Conservation (phyloP, 2,329 filamentous ascomycete genomes). For the Phialemoniopsis sp. region DNA sequence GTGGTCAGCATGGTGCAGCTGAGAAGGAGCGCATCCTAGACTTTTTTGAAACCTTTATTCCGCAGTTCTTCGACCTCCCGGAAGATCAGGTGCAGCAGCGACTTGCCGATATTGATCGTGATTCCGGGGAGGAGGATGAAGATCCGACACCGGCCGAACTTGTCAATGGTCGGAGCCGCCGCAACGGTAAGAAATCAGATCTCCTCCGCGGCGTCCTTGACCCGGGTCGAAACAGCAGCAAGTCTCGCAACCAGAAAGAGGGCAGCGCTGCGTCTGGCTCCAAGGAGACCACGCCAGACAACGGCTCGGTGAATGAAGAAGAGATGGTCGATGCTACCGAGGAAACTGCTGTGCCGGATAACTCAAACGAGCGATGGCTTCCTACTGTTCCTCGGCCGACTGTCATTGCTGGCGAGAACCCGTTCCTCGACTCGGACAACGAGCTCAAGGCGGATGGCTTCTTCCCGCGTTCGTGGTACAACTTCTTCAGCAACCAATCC, state of each 20-base stretch:
- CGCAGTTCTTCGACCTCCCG: conserved; percentile 71
- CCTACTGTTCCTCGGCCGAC: conserved; percentile 54
- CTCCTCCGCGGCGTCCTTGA: conserved; percentile 85
- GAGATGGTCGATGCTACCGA: conserved; percentile 63
- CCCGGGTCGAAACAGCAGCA: conserved; percentile 66
- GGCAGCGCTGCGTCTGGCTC: conserved; percentile 74
- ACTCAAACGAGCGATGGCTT: conserved; percentile 62
- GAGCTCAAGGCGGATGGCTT: conserved; percentile 73
- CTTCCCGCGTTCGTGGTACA: conserved; percentile 77
- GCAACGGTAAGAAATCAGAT: conserved; percentile 73
- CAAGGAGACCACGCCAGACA: conserved; percentile 85
- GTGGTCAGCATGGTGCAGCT: conserved; percentile 64
- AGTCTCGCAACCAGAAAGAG: conserved; percentile 69
- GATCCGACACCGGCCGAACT: conserved; percentile 68
- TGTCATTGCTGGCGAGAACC: conserved; percentile 50
- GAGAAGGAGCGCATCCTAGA: conserved; percentile 72
- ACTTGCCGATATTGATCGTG: conserved; percentile 64
- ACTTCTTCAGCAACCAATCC: conserved; percentile 86
- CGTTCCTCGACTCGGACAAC: conserved; percentile 51
- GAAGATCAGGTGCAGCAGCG: conserved; percentile 65
- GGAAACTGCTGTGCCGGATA: conserved; percentile 55
- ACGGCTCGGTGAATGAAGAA: conserved; percentile 72
- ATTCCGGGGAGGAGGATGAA: conserved; percentile 72
- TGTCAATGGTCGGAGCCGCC: conserved; percentile 63
- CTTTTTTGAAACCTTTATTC: conserved; percentile 74